Conservation (phyloP, 202 grass and related monocot species). For the Cymbopogon flexuosus region DNA sequence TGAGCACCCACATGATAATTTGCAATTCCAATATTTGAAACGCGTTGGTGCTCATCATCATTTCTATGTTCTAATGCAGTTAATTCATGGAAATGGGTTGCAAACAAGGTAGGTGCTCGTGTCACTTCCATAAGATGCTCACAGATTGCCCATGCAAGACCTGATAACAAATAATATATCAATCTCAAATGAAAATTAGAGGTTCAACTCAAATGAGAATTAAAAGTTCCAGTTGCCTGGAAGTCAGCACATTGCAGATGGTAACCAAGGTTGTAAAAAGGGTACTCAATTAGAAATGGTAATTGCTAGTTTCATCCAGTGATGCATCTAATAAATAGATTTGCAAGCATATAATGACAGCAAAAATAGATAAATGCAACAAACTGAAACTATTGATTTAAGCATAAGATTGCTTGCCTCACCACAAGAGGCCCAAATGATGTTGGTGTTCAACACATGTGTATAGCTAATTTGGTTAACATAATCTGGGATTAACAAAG, state of each 20-base stretch:
- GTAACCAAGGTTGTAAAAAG: not conserved
- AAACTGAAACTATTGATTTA: not conserved
- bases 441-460: not conserved
- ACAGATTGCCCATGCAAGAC: slow-evolving; percentile 97
- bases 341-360: not conserved
- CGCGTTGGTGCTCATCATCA: slow-evolving; percentile 36
- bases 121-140: slow-evolving; percentile 95
- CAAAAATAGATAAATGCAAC: not conserved
- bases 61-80: slow-evolving; percentile 69
- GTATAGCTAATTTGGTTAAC: not conserved
- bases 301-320: not conserved
- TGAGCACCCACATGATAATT: slow-evolving; percentile 99
- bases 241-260: slow-evolving; percentile 19
- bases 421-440: not conserved
- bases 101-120: slow-evolving; percentile 82
- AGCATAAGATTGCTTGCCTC: not conserved
- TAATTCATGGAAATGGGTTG: slow-evolving; percentile 98
- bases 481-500: not conserved
- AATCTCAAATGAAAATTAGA: slow-evolving; percentile 3
- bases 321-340: not conserved
- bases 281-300: not conserved
- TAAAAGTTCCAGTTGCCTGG: not conserved
- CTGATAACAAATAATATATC: slow-evolving; percentile 36
- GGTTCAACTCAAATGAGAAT: slow-evolving; percentile 21
- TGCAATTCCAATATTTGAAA: slow-evolving; percentile 55